Percentiles rank a stretch among this genome's conserved stretches.
Evolutionary conservation across 1,284 basidiomycete species (phyloP).

Genomic region (Apiotrichum mycotoxinovorans): DNA sequence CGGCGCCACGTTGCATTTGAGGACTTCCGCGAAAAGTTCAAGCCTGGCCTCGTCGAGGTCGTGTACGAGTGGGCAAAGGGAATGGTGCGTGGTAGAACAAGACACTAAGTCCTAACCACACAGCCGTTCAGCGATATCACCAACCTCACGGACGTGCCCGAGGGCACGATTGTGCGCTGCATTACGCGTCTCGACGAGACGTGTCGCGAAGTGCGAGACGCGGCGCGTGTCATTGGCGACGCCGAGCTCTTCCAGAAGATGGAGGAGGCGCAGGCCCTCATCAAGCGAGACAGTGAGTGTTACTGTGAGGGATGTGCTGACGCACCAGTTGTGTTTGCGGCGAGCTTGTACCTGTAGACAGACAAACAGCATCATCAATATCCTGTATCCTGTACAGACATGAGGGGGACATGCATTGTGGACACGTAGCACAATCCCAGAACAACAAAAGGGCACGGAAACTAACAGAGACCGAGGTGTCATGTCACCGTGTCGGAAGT

Average conservation of each 20-base stretch:
- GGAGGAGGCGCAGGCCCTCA: slow-evolving; percentile 89
- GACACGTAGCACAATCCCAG: too few species aligned
- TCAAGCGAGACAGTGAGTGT: slow-evolving; percentile 83
- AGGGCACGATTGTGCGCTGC: slow-evolving; percentile 93
- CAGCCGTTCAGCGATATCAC: slow-evolving; percentile 96
- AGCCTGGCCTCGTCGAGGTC: slow-evolving; percentile 87
- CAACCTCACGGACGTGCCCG: slow-evolving; percentile 85
- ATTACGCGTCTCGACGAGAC: slow-evolving; percentile 97
- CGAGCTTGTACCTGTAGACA: slow-evolving; percentile 72
- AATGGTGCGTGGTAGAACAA: slow-evolving; percentile 61
- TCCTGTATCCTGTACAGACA: too few species aligned
- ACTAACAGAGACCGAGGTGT: too few species aligned
- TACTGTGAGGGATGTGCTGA: not conserved
- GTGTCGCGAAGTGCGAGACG: slow-evolving; percentile 93
- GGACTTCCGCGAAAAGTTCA: slow-evolving; percentile 68
- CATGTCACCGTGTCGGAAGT: too few species aligned
- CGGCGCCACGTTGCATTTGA: slow-evolving; percentile 71
- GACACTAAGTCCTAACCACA: slow-evolving; percentile 1
- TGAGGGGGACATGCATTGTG: too few species aligned
- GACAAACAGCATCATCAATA: too few species aligned
- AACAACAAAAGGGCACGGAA: too few species aligned
- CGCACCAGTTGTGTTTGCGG: slow-evolving; percentile 70
- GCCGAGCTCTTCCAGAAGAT: slow-evolving; percentile 94
- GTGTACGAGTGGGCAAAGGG: slow-evolving; percentile 99
- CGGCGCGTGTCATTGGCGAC: slow-evolving; percentile 95